These are phyloP conservation scores for Garcia nutans DNA, from an alignment of 345 rosid genomes.

Conservation along the genomic window DNA sequence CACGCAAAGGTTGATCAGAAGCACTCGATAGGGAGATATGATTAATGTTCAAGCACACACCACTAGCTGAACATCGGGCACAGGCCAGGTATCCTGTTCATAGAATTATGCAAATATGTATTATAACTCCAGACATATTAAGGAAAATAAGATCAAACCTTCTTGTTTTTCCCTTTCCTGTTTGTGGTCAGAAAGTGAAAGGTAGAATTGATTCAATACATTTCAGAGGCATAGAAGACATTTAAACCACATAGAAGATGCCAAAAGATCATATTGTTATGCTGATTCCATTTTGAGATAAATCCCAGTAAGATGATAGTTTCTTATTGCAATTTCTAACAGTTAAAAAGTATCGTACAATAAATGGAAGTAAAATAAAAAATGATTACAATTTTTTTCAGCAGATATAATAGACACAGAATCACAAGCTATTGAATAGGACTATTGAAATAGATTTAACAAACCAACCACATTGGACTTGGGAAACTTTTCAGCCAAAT, in stretches of 20 bases:
- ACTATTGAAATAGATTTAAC: neutral
- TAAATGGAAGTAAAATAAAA: no score
- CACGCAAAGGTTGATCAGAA: slow-evolving; percentile 48
- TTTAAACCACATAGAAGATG: neutral
- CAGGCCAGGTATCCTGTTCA: slow-evolving; percentile 89
- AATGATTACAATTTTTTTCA: neutral
- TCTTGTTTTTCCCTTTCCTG: neutral
- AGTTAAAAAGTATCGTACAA: no score
- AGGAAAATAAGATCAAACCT: neutral
- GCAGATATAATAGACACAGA: neutral
- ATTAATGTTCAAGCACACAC: slow-evolving; percentile 61
- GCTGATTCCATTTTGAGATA: neutral
- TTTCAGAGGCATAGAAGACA: no score
- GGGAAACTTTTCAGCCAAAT: neutral
- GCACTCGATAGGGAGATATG: slow-evolving; percentile 49
- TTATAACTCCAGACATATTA: neutral
- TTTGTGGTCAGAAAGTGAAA: neutral
- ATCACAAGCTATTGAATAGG: neutral
- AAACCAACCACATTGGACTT: neutral
- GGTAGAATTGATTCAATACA: no score
- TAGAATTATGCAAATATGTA: neutral
- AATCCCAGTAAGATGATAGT: neutral
- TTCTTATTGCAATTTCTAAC: neutral
- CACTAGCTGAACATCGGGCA: slow-evolving; percentile 86
- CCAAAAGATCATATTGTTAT: neutral